Base-by-base conservation (phyloP, 1,284 basidiomycete genomes). In the Heterobasidion occidentale region DNA sequence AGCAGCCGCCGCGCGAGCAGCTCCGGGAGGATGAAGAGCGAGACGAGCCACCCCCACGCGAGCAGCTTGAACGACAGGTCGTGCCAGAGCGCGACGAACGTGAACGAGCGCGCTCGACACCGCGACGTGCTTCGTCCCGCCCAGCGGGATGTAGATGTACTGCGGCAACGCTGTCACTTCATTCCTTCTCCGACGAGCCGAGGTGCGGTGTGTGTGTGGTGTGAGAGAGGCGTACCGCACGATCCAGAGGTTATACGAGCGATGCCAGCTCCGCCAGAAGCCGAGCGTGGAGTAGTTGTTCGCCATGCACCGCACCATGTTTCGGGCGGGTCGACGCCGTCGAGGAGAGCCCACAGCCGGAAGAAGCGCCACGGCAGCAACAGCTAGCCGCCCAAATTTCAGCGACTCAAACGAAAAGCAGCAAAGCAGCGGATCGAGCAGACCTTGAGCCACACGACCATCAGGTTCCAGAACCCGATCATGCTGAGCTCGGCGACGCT, bases 71-170 rank as follows among this genome's bases (percentile, higher is more conserved):
- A 88, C 0, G 89, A 90, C 0, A 99, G 77, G 68, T 98, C 96
- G 66, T 99, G 96, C 97, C 97, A 99, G 14, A 99, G 74, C 0
- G 97, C 97, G n/a, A 98, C 96, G 67, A 99, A 99, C 0, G 95
- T 90, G 75, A 99, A 99, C 86, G 17, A 97, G 73, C 7, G 89
- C 62, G 0, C 84, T 92, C 19, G 94, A 86, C 17, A 88, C 60
- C 1, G 89, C 66, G 2, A 82, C 71, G 60, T 84, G 83, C 51
- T 80, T 78, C 27, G 81, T 74, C 0, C 95, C 96, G 8, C 96
- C 96, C 8, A 98, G 76, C 0, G 96, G 96, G 35, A 99, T 78
- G 72, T 99, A 98, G 62, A 99, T 92, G 68, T 98, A 98, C 56
- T 92, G 56, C 42, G 38, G 46, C 38, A 51, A 15, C 36, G 7